These are phyloP conservation scores for Umbelopsis isabellina DNA, from an alignment of 192 early-diverging fungal species.

Conservation along the genomic window DNA sequence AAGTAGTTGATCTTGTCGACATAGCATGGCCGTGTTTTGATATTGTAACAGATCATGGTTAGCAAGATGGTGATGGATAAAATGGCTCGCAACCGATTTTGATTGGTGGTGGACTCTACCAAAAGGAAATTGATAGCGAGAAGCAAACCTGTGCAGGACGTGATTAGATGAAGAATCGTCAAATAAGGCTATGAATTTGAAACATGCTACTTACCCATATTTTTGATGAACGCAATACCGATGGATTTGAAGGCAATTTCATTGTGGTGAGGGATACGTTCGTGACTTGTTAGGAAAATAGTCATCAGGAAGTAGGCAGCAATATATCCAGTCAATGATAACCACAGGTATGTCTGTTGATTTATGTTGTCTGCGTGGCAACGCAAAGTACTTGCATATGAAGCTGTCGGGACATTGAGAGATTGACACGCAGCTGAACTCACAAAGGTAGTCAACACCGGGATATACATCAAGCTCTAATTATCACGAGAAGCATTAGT, in stretches of 20 bases:
- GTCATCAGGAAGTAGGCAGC: slow-evolving; percentile 68
- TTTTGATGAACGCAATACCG: slow-evolving; percentile 74
- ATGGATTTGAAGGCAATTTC: slow-evolving; percentile 78
- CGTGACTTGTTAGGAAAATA: slow-evolving; percentile 72
- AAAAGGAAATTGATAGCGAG: slow-evolving; percentile 70
- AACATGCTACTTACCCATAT: slow-evolving; percentile 52
- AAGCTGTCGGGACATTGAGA: slow-evolving; percentile 35
- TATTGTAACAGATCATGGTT: slow-evolving; percentile 75
- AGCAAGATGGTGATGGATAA: slow-evolving; percentile 69
- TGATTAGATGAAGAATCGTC: neutral
- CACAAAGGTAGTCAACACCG: slow-evolving; percentile 48
- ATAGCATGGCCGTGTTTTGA: slow-evolving; percentile 73
- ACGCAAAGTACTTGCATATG: slow-evolving; percentile 30
- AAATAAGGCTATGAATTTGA: neutral
- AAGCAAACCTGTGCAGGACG: slow-evolving; percentile 48
- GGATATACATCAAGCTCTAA: slow-evolving; percentile 49
- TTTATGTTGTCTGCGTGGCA: slow-evolving; percentile 55
- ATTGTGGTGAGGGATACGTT: slow-evolving; percentile 65
- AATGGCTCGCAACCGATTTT: slow-evolving; percentile 64
- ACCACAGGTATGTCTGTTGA: slow-evolving; percentile 61
- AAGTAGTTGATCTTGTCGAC: slow-evolving; percentile 76
- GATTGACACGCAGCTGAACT: slow-evolving; percentile 46
- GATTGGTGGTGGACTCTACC: slow-evolving; percentile 57
- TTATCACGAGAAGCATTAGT: neutral
- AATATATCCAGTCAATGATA: slow-evolving; percentile 63